Evolutionary conservation across 306 rosid species (phyloP).

Genomic region (Cicer pinnatifidum): DNA sequence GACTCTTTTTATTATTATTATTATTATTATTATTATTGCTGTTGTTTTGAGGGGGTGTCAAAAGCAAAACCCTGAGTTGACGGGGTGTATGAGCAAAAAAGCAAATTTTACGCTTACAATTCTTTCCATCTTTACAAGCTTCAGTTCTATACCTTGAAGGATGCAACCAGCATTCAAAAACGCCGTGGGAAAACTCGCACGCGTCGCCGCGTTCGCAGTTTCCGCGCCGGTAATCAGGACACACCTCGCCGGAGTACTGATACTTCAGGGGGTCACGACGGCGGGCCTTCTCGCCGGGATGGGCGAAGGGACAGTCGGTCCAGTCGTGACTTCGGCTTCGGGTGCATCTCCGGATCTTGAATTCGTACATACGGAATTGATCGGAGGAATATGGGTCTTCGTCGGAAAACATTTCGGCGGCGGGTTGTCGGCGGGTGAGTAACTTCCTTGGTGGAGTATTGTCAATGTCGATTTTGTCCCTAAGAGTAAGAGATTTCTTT

Average conservation of each 20-base stretch:
- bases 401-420: conserved; percentile 54
- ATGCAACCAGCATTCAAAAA: conserved; percentile 92
- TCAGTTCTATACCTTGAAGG: conserved; percentile 91
- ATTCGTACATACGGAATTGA: conserved; percentile 86
- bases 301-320: conserved; percentile 94
- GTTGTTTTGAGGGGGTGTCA: conserved; percentile 9
- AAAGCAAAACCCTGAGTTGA: conserved; percentile 70
- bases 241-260: conserved; percentile 73
- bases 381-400: conserved; percentile 72
- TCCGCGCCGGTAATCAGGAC: conserved; percentile 80
- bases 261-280: conserved; percentile 76
- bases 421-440: conserved; percentile 47
- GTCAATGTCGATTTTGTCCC: conserved; percentile 46
- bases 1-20: too few species aligned
- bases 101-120: conserved; percentile 84
- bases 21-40: not conserved
- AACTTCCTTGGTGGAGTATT: conserved; percentile 77
- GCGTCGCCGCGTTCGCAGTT: conserved; percentile 73
- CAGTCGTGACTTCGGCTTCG: conserved; percentile 97
- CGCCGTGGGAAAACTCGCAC: conserved; percentile 88
- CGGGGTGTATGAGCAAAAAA: conserved; percentile 86
- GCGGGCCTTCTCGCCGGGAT: conserved; percentile 88
- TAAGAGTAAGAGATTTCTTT: conserved; percentile 46
- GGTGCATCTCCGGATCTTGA: conserved; percentile 81
- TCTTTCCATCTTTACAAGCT: conserved; percentile 89